Conservation (phyloP, 2,329 filamentous ascomycete genomes). For the Colletotrichum sp. region DNA sequence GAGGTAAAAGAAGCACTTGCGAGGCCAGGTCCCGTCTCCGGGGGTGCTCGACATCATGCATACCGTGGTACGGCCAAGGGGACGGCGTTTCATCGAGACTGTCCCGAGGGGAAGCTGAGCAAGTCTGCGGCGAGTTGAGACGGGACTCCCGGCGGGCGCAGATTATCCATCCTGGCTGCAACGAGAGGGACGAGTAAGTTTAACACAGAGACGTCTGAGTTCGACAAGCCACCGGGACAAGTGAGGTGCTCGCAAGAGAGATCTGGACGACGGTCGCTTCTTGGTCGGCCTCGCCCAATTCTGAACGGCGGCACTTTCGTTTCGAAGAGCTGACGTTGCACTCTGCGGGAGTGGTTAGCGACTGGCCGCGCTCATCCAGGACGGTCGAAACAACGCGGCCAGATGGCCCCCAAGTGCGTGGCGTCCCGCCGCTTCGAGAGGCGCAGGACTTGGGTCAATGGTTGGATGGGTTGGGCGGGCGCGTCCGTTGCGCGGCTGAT, state of each 20-base stretch:
- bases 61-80: slow-evolving; percentile 3
- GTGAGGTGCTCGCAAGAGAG: not conserved
- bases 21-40: not conserved
- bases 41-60: slow-evolving; percentile 10
- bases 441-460: slow-evolving; percentile 7
- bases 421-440: not conserved
- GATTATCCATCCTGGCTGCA: slow-evolving; percentile 9
- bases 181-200: not conserved
- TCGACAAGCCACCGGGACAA: not conserved
- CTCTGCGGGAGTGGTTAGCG: not conserved
- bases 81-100: slow-evolving; percentile 13
- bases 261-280: not conserved
- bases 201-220: not conserved
- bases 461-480: slow-evolving; percentile 13
- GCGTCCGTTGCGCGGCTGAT: slow-evolving; percentile 10
- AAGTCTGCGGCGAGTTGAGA: slow-evolving; percentile 1
- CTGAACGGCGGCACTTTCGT: not conserved
- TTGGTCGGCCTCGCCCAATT: not conserved
- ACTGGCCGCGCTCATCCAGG: not conserved
- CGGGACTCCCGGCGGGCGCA: slow-evolving; percentile 3
- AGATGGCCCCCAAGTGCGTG: not conserved
- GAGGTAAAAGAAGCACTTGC: not conserved
- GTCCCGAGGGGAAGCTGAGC: slow-evolving; percentile 2
- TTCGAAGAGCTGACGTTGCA: not conserved
- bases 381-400: slow-evolving; percentile 5